These are phyloP conservation scores for Colletotrichum nymphaeae DNA, from an alignment of 2,329 filamentous ascomycete genomes.

Conservation along the genomic window DNA sequence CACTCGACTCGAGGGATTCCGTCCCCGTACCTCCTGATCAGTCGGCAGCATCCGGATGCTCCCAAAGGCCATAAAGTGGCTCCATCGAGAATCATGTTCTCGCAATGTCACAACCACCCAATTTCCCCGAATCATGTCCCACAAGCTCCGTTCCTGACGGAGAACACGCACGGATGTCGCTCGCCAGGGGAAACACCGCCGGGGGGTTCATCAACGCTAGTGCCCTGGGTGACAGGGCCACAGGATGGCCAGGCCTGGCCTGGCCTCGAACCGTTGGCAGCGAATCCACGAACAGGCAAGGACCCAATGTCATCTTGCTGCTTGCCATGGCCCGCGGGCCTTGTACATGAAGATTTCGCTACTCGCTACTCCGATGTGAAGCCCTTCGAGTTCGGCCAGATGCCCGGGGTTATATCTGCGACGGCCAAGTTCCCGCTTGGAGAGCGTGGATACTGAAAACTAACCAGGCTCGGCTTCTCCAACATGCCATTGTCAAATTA, in stretches of 20 bases:
- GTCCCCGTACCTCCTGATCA: conserved; percentile 15
- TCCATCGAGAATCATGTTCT: conserved; percentile 18
- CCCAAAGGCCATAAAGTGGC: conserved; percentile 19
- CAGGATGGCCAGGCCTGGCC: conserved; percentile 22
- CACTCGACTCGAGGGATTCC: background rate
- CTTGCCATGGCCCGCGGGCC: background rate
- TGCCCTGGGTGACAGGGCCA: conserved; percentile 19
- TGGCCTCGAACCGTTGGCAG: conserved; percentile 24
- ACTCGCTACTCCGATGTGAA: background rate
- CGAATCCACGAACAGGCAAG: conserved; percentile 8
- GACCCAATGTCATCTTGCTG: background rate
- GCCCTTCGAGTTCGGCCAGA: conserved; percentile 24
- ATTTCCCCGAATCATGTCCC: conserved; percentile 36
- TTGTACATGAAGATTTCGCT: background rate
- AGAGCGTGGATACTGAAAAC: background rate
- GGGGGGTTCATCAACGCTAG: background rate
- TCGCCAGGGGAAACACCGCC: background rate
- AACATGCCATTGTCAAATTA: background rate
- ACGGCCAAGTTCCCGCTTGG: background rate
- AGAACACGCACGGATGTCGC: conserved; percentile 30
- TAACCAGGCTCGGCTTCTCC: background rate
- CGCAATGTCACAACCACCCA: conserved; percentile 20
- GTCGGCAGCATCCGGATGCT: conserved; percentile 33
- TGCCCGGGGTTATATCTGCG: conserved; percentile 15
- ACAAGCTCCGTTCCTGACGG: conserved; percentile 22